Evolutionary conservation across 257 asterid genomes (phyloP), one percentile per base, ranked within the genome.

Genomic region (Plantago major): DNA sequence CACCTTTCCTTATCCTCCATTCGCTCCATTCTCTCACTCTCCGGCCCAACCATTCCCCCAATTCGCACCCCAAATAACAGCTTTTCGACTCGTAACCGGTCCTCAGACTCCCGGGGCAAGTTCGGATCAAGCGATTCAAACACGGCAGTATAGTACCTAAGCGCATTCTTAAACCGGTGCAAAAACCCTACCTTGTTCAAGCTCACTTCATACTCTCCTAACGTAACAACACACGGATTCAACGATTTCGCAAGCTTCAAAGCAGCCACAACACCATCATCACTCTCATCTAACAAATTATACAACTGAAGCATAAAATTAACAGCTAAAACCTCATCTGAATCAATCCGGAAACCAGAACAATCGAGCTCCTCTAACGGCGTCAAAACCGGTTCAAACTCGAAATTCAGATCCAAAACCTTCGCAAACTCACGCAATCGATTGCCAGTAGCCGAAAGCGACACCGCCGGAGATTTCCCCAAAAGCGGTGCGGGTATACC

Each of bases 251-350:
- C 99, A 0, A 93, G 76, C 72, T 71, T 74, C 17, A 93, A 75
- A n/a, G 94, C 95, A 1, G 73, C 60, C 62, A 74, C 83, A 0
- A 87, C 96, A 10, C 72, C 79, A 46, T 75, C 78, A 11, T 75
- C 66, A 1, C 74, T 79, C 67, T 84, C 95, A 69, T 80, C 90
- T 3, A 89, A 75, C 42, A 89, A 46, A 53, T 82, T 87, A 33
- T 89, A 87, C 69, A 93, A 55, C 64, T 93, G 97, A 28, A 93
- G 93, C 97, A 93, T 86, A 75, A 89, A 93, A 55, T 93, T 93
- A 9, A 89, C 88, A 0, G 96, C 87, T 9, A 89, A 12, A 1
- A 66, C 75, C 72, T 93, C 97, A 13, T 85, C 95, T 55, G 86
- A 62, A 6, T 85, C 91, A 26, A 83, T 74, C 69, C 79, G 85